Conservation (phyloP, 2,329 filamentous ascomycete species). For the Diaporthe velutina region DNA sequence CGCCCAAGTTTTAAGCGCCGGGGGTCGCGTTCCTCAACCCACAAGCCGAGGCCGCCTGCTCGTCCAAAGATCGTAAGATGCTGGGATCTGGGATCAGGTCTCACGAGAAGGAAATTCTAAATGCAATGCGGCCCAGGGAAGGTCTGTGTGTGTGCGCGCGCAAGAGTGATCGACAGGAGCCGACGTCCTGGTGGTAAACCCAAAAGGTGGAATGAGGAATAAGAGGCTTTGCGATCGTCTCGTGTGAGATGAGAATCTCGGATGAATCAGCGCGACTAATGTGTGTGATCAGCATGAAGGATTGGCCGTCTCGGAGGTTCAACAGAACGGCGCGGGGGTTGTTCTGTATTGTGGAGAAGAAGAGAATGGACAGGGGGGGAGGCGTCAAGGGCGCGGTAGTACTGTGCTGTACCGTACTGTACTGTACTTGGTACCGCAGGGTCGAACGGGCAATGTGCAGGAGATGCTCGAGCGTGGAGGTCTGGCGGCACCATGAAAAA, state of each 20-base stretch:
- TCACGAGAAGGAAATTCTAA: conserved; percentile 17
- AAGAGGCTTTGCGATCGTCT: conserved; percentile 35
- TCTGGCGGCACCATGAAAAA: conserved; percentile 19
- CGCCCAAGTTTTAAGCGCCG: conserved; percentile 29
- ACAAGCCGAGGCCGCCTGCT: conserved; percentile 21
- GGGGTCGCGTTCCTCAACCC: conserved; percentile 8
- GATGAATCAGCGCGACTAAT: conserved; percentile 40
- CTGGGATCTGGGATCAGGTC: conserved; percentile 23
- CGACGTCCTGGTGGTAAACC: conserved; percentile 28
- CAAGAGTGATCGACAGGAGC: conserved; percentile 31
- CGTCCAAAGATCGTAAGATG: conserved; percentile 27
- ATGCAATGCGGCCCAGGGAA: conserved; percentile 28
- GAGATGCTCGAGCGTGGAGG: conserved; percentile 13
- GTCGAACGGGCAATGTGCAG: not conserved
- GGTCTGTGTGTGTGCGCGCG: conserved; percentile 25
- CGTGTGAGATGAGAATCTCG: conserved; percentile 39
- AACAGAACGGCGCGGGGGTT: conserved; percentile 33
- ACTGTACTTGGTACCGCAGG: conserved; percentile 29
- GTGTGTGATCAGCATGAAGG: conserved; percentile 39
- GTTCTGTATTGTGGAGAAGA: conserved; percentile 32
- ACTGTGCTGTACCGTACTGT: conserved; percentile 8
- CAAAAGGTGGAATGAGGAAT: conserved; percentile 31
- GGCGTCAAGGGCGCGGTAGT: conserved; percentile 29
- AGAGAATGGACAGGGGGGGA: conserved; percentile 27
- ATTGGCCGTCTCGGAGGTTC: conserved; percentile 34